Conservation (phyloP, 805 yeast species). For the Candida ficus region DNA sequence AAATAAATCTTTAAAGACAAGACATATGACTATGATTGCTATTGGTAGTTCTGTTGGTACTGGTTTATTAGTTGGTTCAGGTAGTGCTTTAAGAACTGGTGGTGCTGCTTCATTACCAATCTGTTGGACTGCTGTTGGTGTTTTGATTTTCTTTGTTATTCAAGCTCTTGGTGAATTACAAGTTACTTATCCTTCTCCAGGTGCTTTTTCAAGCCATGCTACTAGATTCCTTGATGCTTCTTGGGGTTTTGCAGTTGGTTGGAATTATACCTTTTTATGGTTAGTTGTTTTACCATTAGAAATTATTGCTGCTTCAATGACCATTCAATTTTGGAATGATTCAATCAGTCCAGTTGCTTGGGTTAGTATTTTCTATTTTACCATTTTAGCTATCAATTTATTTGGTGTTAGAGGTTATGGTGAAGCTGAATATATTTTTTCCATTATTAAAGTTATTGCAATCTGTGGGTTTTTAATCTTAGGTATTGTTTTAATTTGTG, state of each 20-base stretch:
- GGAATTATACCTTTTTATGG: slow-evolving; percentile 53
- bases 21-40: slow-evolving; percentile 64
- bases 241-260: slow-evolving; percentile 59
- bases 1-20: slow-evolving; percentile 44
- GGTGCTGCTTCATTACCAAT: slow-evolving; percentile 64
- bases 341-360: slow-evolving; percentile 42
- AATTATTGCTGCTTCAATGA: slow-evolving; percentile 48
- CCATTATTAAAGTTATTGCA: slow-evolving; percentile 43
- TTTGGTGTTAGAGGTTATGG: slow-evolving; percentile 54
- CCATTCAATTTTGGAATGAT: slow-evolving; percentile 46
- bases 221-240: slow-evolving; percentile 55
- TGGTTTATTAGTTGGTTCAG: slow-evolving; percentile 64
- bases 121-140: slow-evolving; percentile 48
- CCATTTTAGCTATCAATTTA: slow-evolving; percentile 43
- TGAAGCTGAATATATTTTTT: slow-evolving; percentile 46
- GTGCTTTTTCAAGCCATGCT: slow-evolving; percentile 60
- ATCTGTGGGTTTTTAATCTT: slow-evolving; percentile 49
- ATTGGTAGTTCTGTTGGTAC: slow-evolving; percentile 68
- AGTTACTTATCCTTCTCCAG: slow-evolving; percentile 56
- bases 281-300: slow-evolving; percentile 46
- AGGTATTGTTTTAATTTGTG: slow-evolving; percentile 44
- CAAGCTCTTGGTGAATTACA: slow-evolving; percentile 60
- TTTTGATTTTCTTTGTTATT: slow-evolving; percentile 53
- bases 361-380: slow-evolving; percentile 44
- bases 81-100: slow-evolving; percentile 50